These are phyloP conservation scores for Colletotrichum chrysophilum DNA, from an alignment of 2,329 filamentous ascomycete species.

Conservation along the genomic window DNA sequence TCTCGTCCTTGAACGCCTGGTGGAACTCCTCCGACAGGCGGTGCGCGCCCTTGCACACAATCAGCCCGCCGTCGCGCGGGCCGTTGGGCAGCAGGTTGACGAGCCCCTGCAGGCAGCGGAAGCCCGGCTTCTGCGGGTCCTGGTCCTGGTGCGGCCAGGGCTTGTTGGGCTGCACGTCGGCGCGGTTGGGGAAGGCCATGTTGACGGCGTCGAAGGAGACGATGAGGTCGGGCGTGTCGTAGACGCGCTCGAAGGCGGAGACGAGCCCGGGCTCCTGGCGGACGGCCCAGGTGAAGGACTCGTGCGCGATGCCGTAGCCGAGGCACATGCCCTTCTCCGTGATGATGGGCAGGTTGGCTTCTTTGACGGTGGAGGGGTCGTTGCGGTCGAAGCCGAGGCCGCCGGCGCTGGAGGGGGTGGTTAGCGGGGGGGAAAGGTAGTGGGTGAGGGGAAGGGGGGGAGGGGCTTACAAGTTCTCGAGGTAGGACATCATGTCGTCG, in stretches of 20 bases:
- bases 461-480: not conserved
- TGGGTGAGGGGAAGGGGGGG: rapidly evolving
- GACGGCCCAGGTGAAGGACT: not conserved
- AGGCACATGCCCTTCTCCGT: slow-evolving; percentile 9
- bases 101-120: slow-evolving; percentile 1
- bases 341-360: slow-evolving; percentile 27
- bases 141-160: slow-evolving; percentile 12
- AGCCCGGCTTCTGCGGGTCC: not conserved
- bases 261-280: slow-evolving; percentile 3
- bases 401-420: not conserved
- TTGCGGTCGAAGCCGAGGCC: slow-evolving; percentile 30
- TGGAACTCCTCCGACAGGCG: slow-evolving; percentile 24
- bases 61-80: not conserved
- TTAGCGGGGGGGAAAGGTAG: not conserved
- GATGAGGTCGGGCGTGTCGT: slow-evolving; percentile 2
- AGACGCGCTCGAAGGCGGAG: not conserved
- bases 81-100: slow-evolving; percentile 1
- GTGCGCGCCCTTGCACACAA: slow-evolving; percentile 7
- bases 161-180: not conserved
- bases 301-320: slow-evolving; percentile 7
- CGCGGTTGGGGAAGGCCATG: slow-evolving; percentile 5
- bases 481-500: not conserved
- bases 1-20: not conserved
- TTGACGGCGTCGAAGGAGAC: slow-evolving; percentile 9
- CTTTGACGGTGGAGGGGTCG: slow-evolving; percentile 40